phyloP scores from a whole-genome alignment of 1,284 basidiomycete genomes.

The Apiotrichum mycotoxinovorans region DNA sequence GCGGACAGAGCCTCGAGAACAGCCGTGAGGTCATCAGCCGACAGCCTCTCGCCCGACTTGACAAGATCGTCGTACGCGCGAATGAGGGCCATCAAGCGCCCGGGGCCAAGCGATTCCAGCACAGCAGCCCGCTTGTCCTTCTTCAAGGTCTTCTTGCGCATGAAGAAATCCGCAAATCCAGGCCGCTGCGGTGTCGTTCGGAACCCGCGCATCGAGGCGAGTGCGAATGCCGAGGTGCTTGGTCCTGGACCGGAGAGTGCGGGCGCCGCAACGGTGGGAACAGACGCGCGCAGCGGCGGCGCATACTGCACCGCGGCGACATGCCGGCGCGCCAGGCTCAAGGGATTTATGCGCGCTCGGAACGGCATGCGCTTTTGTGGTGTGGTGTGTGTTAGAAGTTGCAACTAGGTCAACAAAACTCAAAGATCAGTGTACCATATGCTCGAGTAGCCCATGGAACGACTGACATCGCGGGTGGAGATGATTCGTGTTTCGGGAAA shows the following conservation, averaged over 20 bases:
- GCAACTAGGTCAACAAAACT: background rate
- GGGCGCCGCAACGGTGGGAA: constrained; percentile 15
- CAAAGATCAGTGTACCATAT: no score
- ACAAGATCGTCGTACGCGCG: constrained; percentile 10
- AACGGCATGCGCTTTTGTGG: constrained; percentile 22
- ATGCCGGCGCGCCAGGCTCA: constrained; percentile 14
- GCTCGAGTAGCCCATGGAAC: no score
- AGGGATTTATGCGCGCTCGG: constrained; percentile 26
- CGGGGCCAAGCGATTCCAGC: constrained; percentile 2
- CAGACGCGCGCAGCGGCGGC: constrained; percentile 3
- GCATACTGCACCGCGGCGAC: constrained; percentile 6
- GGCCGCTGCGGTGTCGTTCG: background rate
- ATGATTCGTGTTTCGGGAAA: background rate
- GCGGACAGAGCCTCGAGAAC: background rate
- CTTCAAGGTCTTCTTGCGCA: background rate
- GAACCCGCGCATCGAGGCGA: background rate
- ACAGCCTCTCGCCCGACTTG: background rate
- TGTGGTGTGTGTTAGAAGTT: background rate
- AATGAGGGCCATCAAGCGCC: background rate
- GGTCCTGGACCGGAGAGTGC: constrained; percentile 3
- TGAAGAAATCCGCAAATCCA: constrained; percentile 4
- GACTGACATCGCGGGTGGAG: background rate
- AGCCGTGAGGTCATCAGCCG: background rate
- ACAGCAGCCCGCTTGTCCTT: background rate
- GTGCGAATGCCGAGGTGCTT: background rate